A percentile compares a stretch with the other conserved stretches of the same genome.
Evolutionary conservation across 1,284 basidiomycete species (phyloP).

Genomic region (Hemileia vastatrix): DNA sequence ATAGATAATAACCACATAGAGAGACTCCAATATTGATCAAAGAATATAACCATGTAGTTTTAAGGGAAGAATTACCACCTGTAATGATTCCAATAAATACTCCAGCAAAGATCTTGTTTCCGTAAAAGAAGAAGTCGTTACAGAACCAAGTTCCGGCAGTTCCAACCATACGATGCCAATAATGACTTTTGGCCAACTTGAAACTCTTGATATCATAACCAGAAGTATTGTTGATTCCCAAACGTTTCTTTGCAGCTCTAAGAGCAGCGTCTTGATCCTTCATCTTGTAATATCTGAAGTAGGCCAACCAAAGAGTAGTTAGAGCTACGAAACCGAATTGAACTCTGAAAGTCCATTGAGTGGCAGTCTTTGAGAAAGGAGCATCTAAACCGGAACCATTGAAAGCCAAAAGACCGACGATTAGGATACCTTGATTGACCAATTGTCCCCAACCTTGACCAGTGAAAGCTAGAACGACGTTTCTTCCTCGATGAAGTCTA

Average conservation of each 20-base stretch:
- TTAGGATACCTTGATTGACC: slow-evolving; percentile 50
- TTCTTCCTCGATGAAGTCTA: slow-evolving; percentile 52
- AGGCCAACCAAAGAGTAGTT: slow-evolving; percentile 51
- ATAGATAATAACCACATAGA: slow-evolving; percentile 51
- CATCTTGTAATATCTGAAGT: slow-evolving; percentile 51
- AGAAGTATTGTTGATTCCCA: slow-evolving; percentile 47
- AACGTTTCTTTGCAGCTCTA: slow-evolving; percentile 47
- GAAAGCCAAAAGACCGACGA: slow-evolving; percentile 51
- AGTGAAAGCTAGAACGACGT: slow-evolving; percentile 51
- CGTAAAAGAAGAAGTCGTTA: slow-evolving; percentile 52
- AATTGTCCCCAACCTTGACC: slow-evolving; percentile 53
- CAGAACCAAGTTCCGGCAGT: slow-evolving; percentile 50
- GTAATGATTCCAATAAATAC: slow-evolving; percentile 50
- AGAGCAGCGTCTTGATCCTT: no score
- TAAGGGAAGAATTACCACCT: slow-evolving; percentile 41
- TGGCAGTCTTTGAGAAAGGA: slow-evolving; percentile 47
- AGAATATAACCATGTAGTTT: slow-evolving; percentile 51
- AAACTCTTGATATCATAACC: slow-evolving; percentile 51
- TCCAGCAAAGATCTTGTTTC: slow-evolving; percentile 44
- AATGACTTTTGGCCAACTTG: slow-evolving; percentile 49
- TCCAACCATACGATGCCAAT: slow-evolving; percentile 50
- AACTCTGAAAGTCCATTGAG: slow-evolving; percentile 52
- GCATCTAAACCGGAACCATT: slow-evolving; percentile 43
- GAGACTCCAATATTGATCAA: slow-evolving; percentile 49
- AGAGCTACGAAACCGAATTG: slow-evolving; percentile 51